Conservation (phyloP, 2,329 filamentous ascomycete species). For the Aspergillus fijiensis region DNA sequence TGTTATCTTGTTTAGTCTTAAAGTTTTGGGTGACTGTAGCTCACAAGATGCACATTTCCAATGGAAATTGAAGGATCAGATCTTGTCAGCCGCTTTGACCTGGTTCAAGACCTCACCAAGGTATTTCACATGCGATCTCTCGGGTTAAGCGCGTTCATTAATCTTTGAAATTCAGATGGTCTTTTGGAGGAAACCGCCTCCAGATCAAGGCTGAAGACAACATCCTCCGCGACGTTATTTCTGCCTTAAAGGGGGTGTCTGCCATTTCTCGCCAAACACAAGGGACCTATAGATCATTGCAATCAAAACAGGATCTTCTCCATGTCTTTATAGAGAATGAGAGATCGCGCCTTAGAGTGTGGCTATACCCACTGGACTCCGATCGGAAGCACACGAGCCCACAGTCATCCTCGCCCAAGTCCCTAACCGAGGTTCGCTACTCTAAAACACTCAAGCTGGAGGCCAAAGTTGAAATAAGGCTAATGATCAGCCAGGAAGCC, state of each 20-base stretch:
- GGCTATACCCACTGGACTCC: slow-evolving; percentile 78
- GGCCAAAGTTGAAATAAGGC: neutral
- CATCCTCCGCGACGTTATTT: slow-evolving; percentile 72
- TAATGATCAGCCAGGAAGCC: slow-evolving; percentile 49
- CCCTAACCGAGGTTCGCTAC: slow-evolving; percentile 39
- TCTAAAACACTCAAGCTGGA: neutral
- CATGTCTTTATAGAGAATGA: slow-evolving; percentile 80
- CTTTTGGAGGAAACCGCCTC: slow-evolving; percentile 88
- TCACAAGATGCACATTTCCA: slow-evolving; percentile 63
- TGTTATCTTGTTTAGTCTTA: slow-evolving; percentile 77
- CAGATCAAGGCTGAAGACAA: slow-evolving; percentile 92
- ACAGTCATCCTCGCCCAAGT: slow-evolving; percentile 45
- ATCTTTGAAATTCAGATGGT: slow-evolving; percentile 62
- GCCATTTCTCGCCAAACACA: slow-evolving; percentile 54
- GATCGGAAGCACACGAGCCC: slow-evolving; percentile 55
- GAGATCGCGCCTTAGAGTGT: slow-evolving; percentile 77
- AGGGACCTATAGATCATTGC: slow-evolving; percentile 64
- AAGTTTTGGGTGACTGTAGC: slow-evolving; percentile 71
- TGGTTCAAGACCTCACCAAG: slow-evolving; percentile 84
- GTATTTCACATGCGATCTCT: slow-evolving; percentile 31
- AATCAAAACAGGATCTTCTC: slow-evolving; percentile 80
- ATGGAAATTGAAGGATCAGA: slow-evolving; percentile 84
- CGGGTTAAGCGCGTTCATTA: slow-evolving; percentile 3
- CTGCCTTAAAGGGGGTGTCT: slow-evolving; percentile 63
- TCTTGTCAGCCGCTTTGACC: slow-evolving; percentile 77